A percentile compares a stretch with the other conserved stretches of the same genome.
Evolutionary conservation across 208 protist genomes (phyloP).

Genomic region (Kentomonas sorsogonicus): DNA sequence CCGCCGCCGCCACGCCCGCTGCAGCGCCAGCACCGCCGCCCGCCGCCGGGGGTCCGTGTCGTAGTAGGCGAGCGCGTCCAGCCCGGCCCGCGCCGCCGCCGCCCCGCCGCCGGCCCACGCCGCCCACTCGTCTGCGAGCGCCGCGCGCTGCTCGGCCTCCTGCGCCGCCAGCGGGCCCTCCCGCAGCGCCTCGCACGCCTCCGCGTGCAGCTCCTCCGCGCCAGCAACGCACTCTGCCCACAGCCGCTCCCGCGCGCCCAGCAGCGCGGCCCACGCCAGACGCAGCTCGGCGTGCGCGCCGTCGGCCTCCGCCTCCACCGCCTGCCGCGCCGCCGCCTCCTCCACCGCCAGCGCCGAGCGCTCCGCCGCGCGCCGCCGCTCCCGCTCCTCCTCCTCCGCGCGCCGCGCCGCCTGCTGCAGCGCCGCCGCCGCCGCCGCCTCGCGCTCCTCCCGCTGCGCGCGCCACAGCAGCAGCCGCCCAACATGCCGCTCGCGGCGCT

Average conservation of each 20-base stretch:
- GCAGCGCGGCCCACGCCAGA: background rate
- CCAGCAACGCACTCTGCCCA: background rate
- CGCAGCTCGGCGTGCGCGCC: slow-evolving; percentile 9
- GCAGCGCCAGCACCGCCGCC: slow-evolving; percentile 18
- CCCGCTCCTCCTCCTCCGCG: background rate
- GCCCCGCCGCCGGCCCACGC: slow-evolving; percentile 6
- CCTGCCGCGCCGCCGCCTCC: no score
- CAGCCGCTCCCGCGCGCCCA: background rate
- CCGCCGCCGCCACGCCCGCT: slow-evolving; percentile 35
- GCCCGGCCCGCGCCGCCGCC: slow-evolving; percentile 11
- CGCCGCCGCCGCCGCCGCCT: slow-evolving; percentile 7
- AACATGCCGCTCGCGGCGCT: slow-evolving; percentile 69
- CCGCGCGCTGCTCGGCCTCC: slow-evolving; percentile 24
- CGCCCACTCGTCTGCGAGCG: slow-evolving; percentile 16
- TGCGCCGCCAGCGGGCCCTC: slow-evolving; percentile 25
- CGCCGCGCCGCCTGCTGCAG: background rate
- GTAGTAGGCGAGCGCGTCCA: background rate
- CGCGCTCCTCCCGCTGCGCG: slow-evolving; percentile 36
- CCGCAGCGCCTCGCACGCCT: slow-evolving; percentile 16
- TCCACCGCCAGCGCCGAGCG: no score
- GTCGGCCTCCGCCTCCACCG: slow-evolving; percentile 23
- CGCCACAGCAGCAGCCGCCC: slow-evolving; percentile 78
- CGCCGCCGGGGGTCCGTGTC: slow-evolving; percentile 2
- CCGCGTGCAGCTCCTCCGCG: background rate
- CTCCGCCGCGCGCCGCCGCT: background rate